Percentiles rank a stretch among this genome's conserved stretches.
These are phyloP conservation scores for Mycosphaerella arachidis DNA, from an alignment of 2,329 filamentous ascomycete genomes.

Conservation along the genomic window DNA sequence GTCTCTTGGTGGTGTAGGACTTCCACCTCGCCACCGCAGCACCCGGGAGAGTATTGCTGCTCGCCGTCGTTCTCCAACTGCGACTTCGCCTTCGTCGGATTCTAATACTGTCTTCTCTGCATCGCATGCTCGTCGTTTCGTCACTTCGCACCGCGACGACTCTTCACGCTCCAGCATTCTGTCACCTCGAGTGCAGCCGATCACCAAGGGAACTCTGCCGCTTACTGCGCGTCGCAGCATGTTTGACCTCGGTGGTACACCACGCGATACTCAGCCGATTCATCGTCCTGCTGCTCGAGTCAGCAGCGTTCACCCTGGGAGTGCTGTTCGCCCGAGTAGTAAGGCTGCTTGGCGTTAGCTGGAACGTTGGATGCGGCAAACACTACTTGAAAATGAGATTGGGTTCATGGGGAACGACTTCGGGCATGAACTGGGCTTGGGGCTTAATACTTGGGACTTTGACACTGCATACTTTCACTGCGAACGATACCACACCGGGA, in stretches of 20 bases:
- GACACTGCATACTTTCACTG: background rate
- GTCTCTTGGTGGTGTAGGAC: constrained; percentile 33
- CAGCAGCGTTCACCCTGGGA: constrained; percentile 8
- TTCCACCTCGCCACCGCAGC: constrained; percentile 10
- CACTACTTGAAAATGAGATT: background rate
- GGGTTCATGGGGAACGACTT: background rate
- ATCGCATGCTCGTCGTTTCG: constrained; percentile 62
- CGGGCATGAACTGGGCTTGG: background rate
- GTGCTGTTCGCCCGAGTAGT: constrained; percentile 1
- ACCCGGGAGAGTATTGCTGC: constrained; percentile 38
- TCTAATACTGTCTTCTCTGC: constrained; percentile 57
- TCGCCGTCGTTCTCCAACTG: constrained; percentile 54
- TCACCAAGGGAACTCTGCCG: constrained; percentile 46
- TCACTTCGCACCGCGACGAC: constrained; percentile 55
- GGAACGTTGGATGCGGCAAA: background rate
- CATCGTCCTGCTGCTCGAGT: constrained; percentile 1
- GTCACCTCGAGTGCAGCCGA: constrained; percentile 55
- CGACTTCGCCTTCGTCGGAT: constrained; percentile 50
- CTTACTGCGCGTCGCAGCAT: constrained; percentile 16
- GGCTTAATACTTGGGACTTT: background rate
- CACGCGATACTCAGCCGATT: background rate
- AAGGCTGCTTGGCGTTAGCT: constrained; percentile 1
- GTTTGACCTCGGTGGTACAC: constrained; percentile 14
- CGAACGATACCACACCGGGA: background rate
- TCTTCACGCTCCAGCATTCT: constrained; percentile 48